These are phyloP conservation scores for Pyrrhoderma noxium DNA, from an alignment of 1,284 basidiomycete species.

Conservation along the genomic window DNA sequence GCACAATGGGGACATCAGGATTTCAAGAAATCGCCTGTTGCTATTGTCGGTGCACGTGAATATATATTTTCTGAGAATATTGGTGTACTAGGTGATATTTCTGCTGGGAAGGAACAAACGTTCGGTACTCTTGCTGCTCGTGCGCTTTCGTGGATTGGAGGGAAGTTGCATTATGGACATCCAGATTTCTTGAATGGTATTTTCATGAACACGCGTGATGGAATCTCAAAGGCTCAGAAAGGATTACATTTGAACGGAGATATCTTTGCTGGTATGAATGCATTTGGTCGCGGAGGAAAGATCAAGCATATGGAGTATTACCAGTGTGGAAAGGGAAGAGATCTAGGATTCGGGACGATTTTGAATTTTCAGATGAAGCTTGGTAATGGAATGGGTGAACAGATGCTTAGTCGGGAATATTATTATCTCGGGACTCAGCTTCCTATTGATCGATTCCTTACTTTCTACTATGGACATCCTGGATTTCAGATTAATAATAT, in stretches of 20 bases:
- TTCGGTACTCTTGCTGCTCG: conserved; percentile 97
- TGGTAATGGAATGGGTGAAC: conserved; percentile 99
- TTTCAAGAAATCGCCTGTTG: conserved; percentile 85
- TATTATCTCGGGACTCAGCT: conserved; percentile 99
- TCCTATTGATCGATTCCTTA: conserved; percentile 96
- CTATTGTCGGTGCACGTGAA: conserved; percentile 97
- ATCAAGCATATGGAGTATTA: conserved; percentile 99
- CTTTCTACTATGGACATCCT: conserved; percentile 99
- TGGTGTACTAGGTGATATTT: conserved; percentile 96
- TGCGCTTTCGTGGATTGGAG: conserved; percentile 94
- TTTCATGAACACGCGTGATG: conserved; percentile 98
- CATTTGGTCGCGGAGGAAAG: conserved; percentile 90
- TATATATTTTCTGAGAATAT: conserved; percentile 99
- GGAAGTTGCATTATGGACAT: conserved; percentile 98
- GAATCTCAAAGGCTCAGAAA: conserved; percentile 98
- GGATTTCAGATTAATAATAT: conserved; percentile 99
- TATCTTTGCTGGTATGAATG: conserved; percentile 99
- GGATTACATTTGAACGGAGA: conserved; percentile 98
- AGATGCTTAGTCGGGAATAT: conserved; percentile 98
- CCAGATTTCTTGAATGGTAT: conserved; percentile 98
- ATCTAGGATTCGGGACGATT: conserved; percentile 98
- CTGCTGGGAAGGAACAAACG: conserved; percentile 98
- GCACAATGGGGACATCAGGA: conserved; percentile 82
- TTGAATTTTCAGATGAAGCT: conserved; percentile 99
- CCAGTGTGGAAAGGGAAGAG: conserved; percentile 97